Evolutionary conservation across 352 stramenopile genomes (phyloP).

Genomic region (Phytopythium kandeliae): DNA sequence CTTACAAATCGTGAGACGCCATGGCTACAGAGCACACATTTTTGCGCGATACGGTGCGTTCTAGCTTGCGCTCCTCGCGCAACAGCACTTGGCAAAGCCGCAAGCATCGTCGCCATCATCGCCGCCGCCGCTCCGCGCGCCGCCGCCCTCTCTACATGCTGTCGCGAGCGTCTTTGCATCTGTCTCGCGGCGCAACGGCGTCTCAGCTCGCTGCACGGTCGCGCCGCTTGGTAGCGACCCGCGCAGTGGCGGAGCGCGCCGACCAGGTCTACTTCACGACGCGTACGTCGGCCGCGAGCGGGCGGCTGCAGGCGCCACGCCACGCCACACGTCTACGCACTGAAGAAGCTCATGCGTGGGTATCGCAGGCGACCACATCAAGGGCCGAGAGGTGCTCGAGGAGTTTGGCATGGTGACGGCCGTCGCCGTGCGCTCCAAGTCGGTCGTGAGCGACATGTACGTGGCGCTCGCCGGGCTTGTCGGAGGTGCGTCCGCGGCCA

Average conservation of each 20-base stretch:
- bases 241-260: conserved; percentile 2
- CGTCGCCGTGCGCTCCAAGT: conserved; percentile 75
- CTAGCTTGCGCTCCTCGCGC: no score
- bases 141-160: background rate
- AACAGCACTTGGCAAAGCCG: background rate
- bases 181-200: conserved; percentile 1
- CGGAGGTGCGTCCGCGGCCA: conserved; percentile 30
- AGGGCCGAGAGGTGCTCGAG: conserved; percentile 60
- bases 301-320: background rate
- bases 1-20: background rate
- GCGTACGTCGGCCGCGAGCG: conserved; percentile 19
- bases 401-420: conserved; percentile 74
- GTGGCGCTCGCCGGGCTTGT: conserved; percentile 64
- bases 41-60: background rate
- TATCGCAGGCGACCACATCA: conserved; percentile 47
- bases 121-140: no score
- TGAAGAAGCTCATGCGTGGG: background rate
- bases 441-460: conserved; percentile 79
- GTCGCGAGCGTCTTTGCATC: conserved; percentile 4
- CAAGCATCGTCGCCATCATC: background rate
- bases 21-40: background rate
- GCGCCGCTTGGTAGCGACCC: conserved; percentile 5
- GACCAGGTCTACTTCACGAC: conserved; percentile 63
- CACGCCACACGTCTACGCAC: background rate
- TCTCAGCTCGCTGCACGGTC: background rate